Conservation (phyloP, 345 rosid species). For the Orychophragmus violaceus region DNA sequence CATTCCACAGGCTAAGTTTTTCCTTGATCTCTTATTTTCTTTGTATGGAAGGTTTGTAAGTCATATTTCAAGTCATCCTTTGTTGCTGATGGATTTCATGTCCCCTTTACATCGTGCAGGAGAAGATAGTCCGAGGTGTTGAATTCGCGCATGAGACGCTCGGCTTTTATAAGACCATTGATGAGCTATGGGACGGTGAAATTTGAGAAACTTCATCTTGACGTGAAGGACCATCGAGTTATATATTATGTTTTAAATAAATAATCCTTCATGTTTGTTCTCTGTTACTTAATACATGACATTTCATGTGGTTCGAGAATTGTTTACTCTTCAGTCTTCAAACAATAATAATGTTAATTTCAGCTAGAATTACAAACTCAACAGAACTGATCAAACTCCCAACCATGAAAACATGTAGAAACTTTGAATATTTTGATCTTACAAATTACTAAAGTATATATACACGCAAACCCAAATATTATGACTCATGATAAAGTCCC, state of each 20-base stretch:
- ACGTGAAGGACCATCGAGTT: background rate
- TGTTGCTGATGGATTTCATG: background rate
- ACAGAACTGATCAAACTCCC: background rate
- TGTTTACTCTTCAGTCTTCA: background rate
- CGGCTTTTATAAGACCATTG: slow-evolving; percentile 38
- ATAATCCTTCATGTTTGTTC: background rate
- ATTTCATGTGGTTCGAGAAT: background rate
- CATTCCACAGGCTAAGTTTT: slow-evolving; percentile 51
- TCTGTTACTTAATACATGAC: background rate
- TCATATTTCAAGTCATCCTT: background rate
- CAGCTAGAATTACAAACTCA: background rate
- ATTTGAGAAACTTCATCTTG: slow-evolving; percentile 13
- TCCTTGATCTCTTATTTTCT: background rate
- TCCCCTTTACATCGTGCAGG: slow-evolving; percentile 31
- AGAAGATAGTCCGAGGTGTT: slow-evolving; percentile 31
- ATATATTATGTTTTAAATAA: background rate
- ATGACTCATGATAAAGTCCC: too few relatives aligned
- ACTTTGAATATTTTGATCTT: background rate
- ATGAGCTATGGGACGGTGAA: slow-evolving; percentile 54
- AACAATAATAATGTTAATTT: background rate
- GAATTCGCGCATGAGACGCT: slow-evolving; percentile 29
- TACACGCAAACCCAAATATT: too few relatives aligned
- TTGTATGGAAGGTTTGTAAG: background rate
- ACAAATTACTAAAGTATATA: background rate
- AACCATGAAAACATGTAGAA: background rate